Conservation (phyloP, 768 basidiomycete genomes). For the Rhizopogon salebrosus region DNA sequence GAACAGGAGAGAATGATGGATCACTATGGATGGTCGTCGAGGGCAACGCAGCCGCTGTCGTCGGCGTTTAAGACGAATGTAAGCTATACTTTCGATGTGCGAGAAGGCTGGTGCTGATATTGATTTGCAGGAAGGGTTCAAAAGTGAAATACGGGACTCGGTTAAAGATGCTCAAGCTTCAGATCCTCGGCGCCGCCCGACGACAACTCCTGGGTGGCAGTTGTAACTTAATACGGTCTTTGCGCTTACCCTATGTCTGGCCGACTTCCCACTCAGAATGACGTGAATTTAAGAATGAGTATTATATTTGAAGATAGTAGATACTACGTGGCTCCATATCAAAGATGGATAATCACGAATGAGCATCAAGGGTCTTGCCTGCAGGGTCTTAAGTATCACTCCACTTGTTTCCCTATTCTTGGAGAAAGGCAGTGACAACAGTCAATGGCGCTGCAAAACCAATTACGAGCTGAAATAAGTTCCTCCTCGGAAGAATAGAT, state of each 20-base stretch:
- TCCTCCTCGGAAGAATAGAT: not conserved
- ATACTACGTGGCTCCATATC: not conserved
- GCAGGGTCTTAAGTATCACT: no score
- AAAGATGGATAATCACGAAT: not conserved
- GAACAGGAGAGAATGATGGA: constrained; percentile 42
- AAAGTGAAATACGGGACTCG: constrained; percentile 13
- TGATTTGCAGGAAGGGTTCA: constrained; percentile 15
- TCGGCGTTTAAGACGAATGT: constrained; percentile 38
- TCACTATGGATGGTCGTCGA: constrained; percentile 49
- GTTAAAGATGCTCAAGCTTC: constrained; percentile 13
- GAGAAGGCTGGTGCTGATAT: not conserved
- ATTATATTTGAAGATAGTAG: not conserved
- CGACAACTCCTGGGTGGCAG: not conserved
- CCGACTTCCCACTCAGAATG: not conserved
- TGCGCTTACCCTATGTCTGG: no score
- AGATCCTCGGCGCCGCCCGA: constrained; percentile 17
- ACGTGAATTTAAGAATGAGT: no score
- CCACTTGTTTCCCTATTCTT: not conserved
- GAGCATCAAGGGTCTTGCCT: not conserved
- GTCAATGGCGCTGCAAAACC: no score
- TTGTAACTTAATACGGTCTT: not conserved
- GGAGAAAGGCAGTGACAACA: not conserved
- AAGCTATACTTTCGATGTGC: constrained; percentile 12
- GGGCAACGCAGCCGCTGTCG: constrained; percentile 40
- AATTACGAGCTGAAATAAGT: not conserved